These are phyloP conservation scores for Yamagishiella unicocca DNA, from an alignment of 139 green algal species.

Conservation along the genomic window DNA sequence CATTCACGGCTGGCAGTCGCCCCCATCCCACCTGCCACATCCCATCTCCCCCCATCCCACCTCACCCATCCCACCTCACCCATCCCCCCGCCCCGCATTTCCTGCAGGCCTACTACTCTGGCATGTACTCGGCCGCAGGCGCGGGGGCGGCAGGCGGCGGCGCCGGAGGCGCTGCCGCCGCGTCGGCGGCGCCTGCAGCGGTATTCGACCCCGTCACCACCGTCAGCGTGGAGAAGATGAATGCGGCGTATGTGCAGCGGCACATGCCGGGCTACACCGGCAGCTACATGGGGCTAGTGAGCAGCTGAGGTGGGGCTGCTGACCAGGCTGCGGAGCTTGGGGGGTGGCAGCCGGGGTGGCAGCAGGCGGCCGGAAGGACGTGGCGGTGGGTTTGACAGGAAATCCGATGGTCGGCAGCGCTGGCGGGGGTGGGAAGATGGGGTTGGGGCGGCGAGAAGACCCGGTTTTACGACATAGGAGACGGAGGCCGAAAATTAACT, in stretches of 20 bases:
- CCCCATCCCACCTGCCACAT: no score
- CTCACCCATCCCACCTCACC: neutral
- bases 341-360: no score
- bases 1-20: no score
- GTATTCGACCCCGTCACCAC: slow-evolving; percentile 64
- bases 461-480: no score
- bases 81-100: neutral
- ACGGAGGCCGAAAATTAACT: no score
- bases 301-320: slow-evolving; percentile 18
- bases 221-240: slow-evolving; percentile 72
- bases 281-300: slow-evolving; percentile 46
- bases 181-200: slow-evolving; percentile 6
- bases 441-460: no score
- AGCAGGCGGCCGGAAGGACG: no score
- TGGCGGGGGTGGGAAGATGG: no score
- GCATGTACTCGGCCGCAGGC: slow-evolving; percentile 31
- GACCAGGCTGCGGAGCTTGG: no score
- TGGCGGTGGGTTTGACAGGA: no score
- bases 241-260: slow-evolving; percentile 68
- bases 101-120: slow-evolving; percentile 31
- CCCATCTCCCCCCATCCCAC: no score
- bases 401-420: no score
- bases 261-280: slow-evolving; percentile 63
- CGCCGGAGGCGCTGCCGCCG: slow-evolving; percentile 24
- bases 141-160: neutral